These are phyloP conservation scores for Thamnidium elegans DNA, from an alignment of 192 early-diverging fungal species.

Conservation along the genomic window DNA sequence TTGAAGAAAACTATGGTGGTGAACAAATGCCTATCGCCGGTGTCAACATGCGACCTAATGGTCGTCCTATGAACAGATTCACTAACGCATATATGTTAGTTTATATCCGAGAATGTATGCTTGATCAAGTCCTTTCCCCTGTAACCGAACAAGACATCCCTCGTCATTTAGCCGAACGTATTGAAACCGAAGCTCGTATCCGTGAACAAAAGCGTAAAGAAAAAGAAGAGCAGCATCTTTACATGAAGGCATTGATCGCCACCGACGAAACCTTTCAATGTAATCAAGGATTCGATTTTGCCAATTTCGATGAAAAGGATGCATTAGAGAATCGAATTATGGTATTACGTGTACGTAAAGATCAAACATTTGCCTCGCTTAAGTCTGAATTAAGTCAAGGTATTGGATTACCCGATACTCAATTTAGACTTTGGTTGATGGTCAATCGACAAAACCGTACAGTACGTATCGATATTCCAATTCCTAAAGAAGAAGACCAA, in stretches of 20 bases:
- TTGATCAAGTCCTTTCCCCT: constrained; percentile 67
- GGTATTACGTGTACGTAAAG: constrained; percentile 52
- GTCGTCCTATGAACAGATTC: constrained; percentile 70
- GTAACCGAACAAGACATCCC: constrained; percentile 74
- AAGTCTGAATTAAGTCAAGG: constrained; percentile 48
- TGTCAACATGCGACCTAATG: constrained; percentile 37
- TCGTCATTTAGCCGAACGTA: constrained; percentile 57
- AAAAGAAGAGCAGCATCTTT: constrained; percentile 66
- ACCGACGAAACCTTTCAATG: constrained; percentile 63
- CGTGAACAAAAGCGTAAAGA: constrained; percentile 64
- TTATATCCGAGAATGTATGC: constrained; percentile 81
- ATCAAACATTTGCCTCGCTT: constrained; percentile 52
- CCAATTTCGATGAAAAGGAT: constrained; percentile 57
- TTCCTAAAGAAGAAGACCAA: constrained; percentile 42
- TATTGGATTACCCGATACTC: constrained; percentile 43
- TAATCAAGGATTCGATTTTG: constrained; percentile 87
- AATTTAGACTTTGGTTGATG: constrained; percentile 82
- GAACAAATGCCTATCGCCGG: constrained; percentile 45
- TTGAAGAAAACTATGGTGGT: constrained; percentile 95
- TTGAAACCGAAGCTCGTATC: constrained; percentile 61
- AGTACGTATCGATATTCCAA: constrained; percentile 75
- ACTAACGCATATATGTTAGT: constrained; percentile 99
- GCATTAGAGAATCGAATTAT: constrained; percentile 16
- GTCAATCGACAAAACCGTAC: constrained; percentile 92
- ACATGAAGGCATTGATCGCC: constrained; percentile 58